phyloP scores from a whole-genome alignment of 2,329 filamentous ascomycete species.

The Cytospora mali region DNA sequence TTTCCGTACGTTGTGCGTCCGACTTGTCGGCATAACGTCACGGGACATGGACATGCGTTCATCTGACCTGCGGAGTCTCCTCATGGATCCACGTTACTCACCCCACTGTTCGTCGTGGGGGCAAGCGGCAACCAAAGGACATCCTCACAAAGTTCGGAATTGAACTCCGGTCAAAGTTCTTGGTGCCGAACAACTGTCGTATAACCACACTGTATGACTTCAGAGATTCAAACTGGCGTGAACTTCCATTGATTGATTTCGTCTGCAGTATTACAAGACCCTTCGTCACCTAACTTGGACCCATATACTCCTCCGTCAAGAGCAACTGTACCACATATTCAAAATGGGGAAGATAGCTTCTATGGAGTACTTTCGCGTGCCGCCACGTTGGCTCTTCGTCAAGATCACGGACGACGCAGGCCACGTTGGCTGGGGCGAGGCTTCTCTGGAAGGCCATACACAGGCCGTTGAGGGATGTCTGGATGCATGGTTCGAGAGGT shows the following conservation, averaged over 20 bases:
- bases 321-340: not conserved
- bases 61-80: not conserved
- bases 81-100: not conserved
- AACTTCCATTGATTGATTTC: not conserved
- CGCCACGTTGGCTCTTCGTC: constrained; percentile 69
- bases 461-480: constrained; percentile 67
- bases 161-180: not conserved
- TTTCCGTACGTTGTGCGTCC: not conserved
- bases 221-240: not conserved
- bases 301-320: not conserved
- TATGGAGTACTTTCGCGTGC: constrained; percentile 67
- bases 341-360: constrained; percentile 61
- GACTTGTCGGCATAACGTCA: not conserved
- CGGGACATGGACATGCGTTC: not conserved
- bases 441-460: constrained; percentile 65
- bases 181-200: not conserved
- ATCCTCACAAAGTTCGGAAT: not conserved
- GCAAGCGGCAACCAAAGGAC: not conserved
- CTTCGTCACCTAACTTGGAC: not conserved
- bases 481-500: constrained; percentile 59
- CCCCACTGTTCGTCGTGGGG: constrained; percentile 6
- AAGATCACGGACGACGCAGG: constrained; percentile 64
- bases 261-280: not conserved
- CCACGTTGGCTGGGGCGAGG: constrained; percentile 65
- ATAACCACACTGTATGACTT: not conserved